Evolutionary conservation across 2,329 filamentous ascomycete species (phyloP).

Genomic region (Camptophora hylomeconis): DNA sequence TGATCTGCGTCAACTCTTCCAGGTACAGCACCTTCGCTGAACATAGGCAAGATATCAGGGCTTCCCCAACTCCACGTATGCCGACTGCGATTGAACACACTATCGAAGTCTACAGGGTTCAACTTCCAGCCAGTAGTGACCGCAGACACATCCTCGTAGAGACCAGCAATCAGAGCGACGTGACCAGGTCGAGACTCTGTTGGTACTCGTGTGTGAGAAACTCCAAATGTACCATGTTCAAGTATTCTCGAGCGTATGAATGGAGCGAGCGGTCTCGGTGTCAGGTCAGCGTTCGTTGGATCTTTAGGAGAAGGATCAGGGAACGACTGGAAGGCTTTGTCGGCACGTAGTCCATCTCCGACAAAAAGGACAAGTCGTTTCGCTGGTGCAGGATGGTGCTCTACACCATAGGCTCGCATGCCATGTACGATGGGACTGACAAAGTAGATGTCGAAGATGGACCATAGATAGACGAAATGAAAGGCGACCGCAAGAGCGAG

Average conservation of each 20-base stretch:
- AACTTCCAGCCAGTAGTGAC: slow-evolving; percentile 97
- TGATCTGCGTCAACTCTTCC: slow-evolving; percentile 77
- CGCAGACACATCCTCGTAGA: slow-evolving; percentile 96
- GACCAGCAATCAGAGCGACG: slow-evolving; percentile 86
- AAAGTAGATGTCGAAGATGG: slow-evolving; percentile 98
- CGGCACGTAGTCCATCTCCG: slow-evolving; percentile 90
- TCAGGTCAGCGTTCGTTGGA: slow-evolving; percentile 43
- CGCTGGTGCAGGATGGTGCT: slow-evolving; percentile 60
- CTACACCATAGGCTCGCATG: slow-evolving; percentile 69
- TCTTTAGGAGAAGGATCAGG: slow-evolving; percentile 65
- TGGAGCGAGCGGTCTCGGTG: slow-evolving; percentile 70
- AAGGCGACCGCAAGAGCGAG: slow-evolving; percentile 80
- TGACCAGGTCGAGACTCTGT: slow-evolving; percentile 94
- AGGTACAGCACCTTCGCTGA: slow-evolving; percentile 78
- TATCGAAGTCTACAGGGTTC: slow-evolving; percentile 97
- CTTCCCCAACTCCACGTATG: slow-evolving; percentile 99
- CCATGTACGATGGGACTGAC: slow-evolving; percentile 93
- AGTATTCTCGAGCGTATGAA: slow-evolving; percentile 83
- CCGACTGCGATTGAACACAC: slow-evolving; percentile 89
- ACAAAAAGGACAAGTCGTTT: slow-evolving; percentile 88
- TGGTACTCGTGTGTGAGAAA: slow-evolving; percentile 91
- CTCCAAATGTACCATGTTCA: slow-evolving; percentile 84
- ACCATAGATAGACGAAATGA: slow-evolving; percentile 84
- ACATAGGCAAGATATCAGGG: slow-evolving; percentile 95
- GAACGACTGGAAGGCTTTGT: slow-evolving; percentile 93